Conservation (phyloP, 2,329 filamentous ascomycete species). For the Nothophaeocryptopus gaeumannii region DNA sequence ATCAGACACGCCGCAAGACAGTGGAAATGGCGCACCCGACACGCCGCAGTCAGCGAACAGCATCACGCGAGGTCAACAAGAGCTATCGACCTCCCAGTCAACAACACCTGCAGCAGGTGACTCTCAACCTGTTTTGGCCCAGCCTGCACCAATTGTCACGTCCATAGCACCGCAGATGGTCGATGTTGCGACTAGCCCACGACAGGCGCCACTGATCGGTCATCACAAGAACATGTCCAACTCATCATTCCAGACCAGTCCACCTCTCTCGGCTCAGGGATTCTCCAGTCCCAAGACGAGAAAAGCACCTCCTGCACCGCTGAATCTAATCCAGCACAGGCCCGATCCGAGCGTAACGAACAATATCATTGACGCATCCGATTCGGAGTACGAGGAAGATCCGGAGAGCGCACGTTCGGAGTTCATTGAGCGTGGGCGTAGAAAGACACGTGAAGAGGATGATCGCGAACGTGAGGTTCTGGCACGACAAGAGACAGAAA, state of each 20-base stretch:
- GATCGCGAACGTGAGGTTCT: conserved; percentile 71
- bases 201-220: conserved; percentile 1
- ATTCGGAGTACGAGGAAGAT: conserved; percentile 80
- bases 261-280: conserved; percentile 17
- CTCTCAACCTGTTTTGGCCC: neutral
- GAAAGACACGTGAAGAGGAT: conserved; percentile 84
- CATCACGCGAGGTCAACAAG: conserved; percentile 9
- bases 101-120: conserved; percentile 1
- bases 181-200: conserved; percentile 14
- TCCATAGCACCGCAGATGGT: conserved; percentile 24
- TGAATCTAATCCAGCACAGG: conserved; percentile 57
- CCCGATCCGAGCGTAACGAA: conserved; percentile 20
- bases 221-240: conserved; percentile 15
- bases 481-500: conserved; percentile 60
- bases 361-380: conserved; percentile 59
- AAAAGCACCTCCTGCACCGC: conserved; percentile 80
- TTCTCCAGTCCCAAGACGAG: conserved; percentile 46
- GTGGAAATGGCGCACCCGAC: conserved; percentile 9
- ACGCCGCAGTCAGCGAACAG: conserved; percentile 27
- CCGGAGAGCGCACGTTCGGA: conserved; percentile 46
- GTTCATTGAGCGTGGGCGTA: conserved; percentile 59
- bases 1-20: conserved; percentile 33
- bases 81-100: conserved; percentile 10
- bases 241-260: conserved; percentile 17
- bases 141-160: conserved; percentile 21